Conservation (phyloP, 2,329 filamentous ascomycete genomes). For the Fusarium torreyae region DNA sequence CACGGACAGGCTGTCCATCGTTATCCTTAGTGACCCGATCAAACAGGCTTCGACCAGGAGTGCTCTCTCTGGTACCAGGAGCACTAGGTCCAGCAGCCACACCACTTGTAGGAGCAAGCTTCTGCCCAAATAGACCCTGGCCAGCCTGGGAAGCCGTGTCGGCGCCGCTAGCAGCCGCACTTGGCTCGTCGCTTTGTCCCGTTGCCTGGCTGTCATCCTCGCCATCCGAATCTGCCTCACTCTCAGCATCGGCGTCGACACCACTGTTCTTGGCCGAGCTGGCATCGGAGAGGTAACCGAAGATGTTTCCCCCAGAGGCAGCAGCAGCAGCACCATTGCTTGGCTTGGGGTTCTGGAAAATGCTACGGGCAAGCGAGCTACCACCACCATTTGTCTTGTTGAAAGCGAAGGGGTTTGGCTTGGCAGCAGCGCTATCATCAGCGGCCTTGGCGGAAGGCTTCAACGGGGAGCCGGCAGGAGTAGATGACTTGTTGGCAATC, state of each 20-base stretch:
- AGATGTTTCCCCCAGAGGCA: constrained; percentile 65
- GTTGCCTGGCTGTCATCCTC: constrained; percentile 60
- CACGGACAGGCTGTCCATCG: constrained; percentile 66
- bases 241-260: constrained; percentile 63
- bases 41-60: constrained; percentile 67
- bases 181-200: constrained; percentile 61
- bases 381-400: constrained; percentile 56
- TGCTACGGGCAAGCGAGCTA: constrained; percentile 57
- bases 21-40: constrained; percentile 68
- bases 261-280: constrained; percentile 70
- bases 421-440: constrained; percentile 50
- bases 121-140: constrained; percentile 47
- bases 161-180: constrained; percentile 59
- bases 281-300: constrained; percentile 71
- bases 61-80: constrained; percentile 62
- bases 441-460: constrained; percentile 52
- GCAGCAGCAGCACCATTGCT: constrained; percentile 35
- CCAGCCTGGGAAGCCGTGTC: constrained; percentile 57
- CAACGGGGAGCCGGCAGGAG: constrained; percentile 52
- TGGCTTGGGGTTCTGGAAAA: constrained; percentile 60
- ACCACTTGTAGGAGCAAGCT: constrained; percentile 52
- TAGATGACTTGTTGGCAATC: constrained; percentile 66
- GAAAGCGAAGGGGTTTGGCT: constrained; percentile 54
- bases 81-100: constrained; percentile 53
- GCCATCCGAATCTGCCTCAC: constrained; percentile 61